Evolutionary conservation across 148 eudicot genomes (phyloP), one percentile per base, ranked within the genome.

Genomic region (Cornus florida): DNA sequence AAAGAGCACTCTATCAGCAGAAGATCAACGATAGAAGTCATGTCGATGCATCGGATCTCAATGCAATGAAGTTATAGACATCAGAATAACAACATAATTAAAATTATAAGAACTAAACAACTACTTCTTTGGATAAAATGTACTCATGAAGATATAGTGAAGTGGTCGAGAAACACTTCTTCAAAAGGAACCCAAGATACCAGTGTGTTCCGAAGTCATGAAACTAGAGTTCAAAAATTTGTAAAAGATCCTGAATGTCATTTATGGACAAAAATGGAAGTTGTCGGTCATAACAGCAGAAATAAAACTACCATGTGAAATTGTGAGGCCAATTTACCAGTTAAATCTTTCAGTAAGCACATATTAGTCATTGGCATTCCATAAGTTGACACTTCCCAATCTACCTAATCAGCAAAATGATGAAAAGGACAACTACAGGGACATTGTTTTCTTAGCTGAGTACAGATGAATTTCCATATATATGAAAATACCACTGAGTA

Each of bases 1-100:
- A 77, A 16, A 67, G 56, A 35, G 20, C 24, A 39, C 66, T 68
- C 35, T n/a, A 77, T 78, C 22, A 78, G 73, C 41, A 48, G 41
- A 75, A 67, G 72, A 57, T 22, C 46, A 35, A 56, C 1, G 48
- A 20, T 16, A 0, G 20, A 73, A 62, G 22, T 62, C 9, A n/a
- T 7, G 5, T 62, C 4, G 7, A 62, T 67, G 43, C 10, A 59
- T 66, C 50, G 46, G 71, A 62, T 62, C 6, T n/a, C 22, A 19
- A 62, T 17, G 66, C 8, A 7, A 13, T 3, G 19, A 62, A 62
- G 53, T 62, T 3, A 62, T n/a, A 62, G 20, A n/a, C 22, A 35
- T 35, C 17, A 62, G 3, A 62, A 62, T 17, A 62, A 62, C 66
- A 6, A 19, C 22, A 62, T 17, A 62, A 17, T n/a, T 62, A 2